phyloP scores from a whole-genome alignment of 1,284 basidiomycete species.

The Rhodotorula mucilaginosa region DNA sequence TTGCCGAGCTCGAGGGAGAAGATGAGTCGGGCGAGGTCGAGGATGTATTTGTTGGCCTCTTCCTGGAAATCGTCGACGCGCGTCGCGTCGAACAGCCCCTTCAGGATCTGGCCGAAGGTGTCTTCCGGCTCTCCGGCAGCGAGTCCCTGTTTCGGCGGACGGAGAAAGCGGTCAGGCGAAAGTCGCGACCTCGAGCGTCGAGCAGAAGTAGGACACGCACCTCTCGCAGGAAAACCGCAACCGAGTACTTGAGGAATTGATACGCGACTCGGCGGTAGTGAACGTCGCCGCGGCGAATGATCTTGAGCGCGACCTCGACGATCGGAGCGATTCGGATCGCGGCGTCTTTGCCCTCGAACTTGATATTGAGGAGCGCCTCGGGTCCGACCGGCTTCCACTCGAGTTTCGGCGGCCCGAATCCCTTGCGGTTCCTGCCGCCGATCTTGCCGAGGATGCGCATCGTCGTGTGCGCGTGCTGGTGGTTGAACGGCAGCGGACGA shows the following conservation, averaged over 20 bases:
- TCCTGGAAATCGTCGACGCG: slow-evolving; percentile 67
- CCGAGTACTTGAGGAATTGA: slow-evolving; percentile 70
- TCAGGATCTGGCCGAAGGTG: slow-evolving; percentile 66
- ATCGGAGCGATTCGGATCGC: slow-evolving; percentile 66
- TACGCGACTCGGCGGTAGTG: slow-evolving; percentile 73
- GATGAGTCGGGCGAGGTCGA: slow-evolving; percentile 65
- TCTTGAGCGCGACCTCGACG: slow-evolving; percentile 67
- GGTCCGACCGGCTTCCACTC: slow-evolving; percentile 69
- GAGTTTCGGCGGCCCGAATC: slow-evolving; percentile 76
- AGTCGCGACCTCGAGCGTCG: too few relatives aligned
- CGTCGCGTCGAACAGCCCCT: slow-evolving; percentile 76
- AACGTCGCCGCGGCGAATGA: slow-evolving; percentile 62
- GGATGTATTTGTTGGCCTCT: slow-evolving; percentile 66
- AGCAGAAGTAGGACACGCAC: slow-evolving; percentile 51
- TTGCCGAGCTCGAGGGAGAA: slow-evolving; percentile 56
- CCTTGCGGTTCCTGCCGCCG: slow-evolving; percentile 86
- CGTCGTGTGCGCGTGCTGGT: slow-evolving; percentile 89
- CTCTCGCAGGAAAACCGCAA: slow-evolving; percentile 72
- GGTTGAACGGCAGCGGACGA: slow-evolving; percentile 84
- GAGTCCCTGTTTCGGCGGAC: slow-evolving; percentile 18
- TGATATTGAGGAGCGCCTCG: slow-evolving; percentile 66
- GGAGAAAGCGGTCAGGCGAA: neutral
- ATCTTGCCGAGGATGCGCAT: slow-evolving; percentile 96
- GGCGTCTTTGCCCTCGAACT: slow-evolving; percentile 69
- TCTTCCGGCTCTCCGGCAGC: slow-evolving; percentile 64